Evolutionary conservation across 2,329 filamentous ascomycete genomes (phyloP).

Genomic region (Pseudopyrenochaeta lycopersici): DNA sequence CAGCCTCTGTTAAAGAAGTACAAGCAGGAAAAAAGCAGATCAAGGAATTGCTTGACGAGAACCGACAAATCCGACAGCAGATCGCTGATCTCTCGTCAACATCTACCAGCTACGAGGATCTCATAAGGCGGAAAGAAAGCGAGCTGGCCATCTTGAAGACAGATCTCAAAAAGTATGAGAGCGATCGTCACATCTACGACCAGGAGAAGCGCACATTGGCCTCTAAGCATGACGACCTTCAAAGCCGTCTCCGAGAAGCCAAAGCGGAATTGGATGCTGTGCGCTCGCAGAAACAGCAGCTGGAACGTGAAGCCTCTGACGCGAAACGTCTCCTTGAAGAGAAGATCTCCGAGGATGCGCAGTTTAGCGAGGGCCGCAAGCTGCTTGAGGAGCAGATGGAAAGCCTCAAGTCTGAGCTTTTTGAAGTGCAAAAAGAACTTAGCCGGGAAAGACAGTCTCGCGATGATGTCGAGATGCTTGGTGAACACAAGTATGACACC

Average conservation of each 20-base stretch:
- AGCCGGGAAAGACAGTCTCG: conserved; percentile 92
- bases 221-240: conserved; percentile 80
- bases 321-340: conserved; percentile 86
- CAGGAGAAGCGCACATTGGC: conserved; percentile 77
- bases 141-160: conserved; percentile 85
- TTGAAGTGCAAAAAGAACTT: conserved; percentile 84
- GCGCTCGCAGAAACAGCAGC: conserved; percentile 81
- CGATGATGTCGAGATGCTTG: conserved; percentile 89
- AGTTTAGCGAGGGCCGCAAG: conserved; percentile 80
- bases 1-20: conserved; percentile 80
- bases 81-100: conserved; percentile 88
- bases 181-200: conserved; percentile 80
- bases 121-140: conserved; percentile 92
- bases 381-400: conserved; percentile 87
- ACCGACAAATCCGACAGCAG: conserved; percentile 82
- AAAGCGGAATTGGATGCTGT: conserved; percentile 89
- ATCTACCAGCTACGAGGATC: conserved; percentile 93
- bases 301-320: conserved; percentile 89
- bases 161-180: conserved; percentile 84
- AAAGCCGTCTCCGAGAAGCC: conserved; percentile 79
- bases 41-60: conserved; percentile 80
- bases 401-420: conserved; percentile 85
- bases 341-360: conserved; percentile 87
- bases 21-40: conserved; percentile 77
- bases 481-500: conserved; percentile 84